Base-by-base conservation (phyloP, 768 basidiomycete genomes). In the Termitomyces sp. region DNA sequence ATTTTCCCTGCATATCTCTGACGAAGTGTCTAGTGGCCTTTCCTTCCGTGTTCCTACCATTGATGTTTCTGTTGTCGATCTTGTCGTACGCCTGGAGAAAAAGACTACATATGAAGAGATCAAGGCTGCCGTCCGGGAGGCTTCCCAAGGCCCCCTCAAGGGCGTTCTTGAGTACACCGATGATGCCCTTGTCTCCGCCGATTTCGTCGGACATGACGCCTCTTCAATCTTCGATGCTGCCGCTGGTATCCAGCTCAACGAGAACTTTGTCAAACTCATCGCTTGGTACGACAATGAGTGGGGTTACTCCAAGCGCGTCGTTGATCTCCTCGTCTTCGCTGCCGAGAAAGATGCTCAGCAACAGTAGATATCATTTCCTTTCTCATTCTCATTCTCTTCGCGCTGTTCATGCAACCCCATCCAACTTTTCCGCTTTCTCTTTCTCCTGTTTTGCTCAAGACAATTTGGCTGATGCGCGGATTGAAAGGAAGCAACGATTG, bases 61-160 rank as follows among this genome's bases (percentile, higher is more conserved):
- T 68, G 91, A 98, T 68, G 96, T 98, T 66, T 98, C 96, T 65
- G 96, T 98, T 66, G 95, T 98, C 71, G 96, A 99, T 78, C 87
- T 99, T 63, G 93, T 95, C 64, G 92, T 87, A 66, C 92, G 96
- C 67, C 79, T 91, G 66, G 89, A 92, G 78, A 97, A 92, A 80
- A 65, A 74, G 55, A 87, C 94, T 6, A 71, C 83, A 26, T 99
- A 98, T 77, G 91, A 94, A 3, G 79, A 91, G 60, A 97, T 99
- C 87, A 97, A 95, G 84, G 71, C 71, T 3, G 84, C 83, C 63
- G 63, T 98, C 71, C 91, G 90, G 81, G 80, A 76, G 56, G 95
- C 96, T 48, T 76, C 94, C 46, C 77, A 85, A 63, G 83, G 83
- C 55, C 73, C 76, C 35, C 78, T 86, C 72, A 84, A 85, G 74